Base-by-base conservation (phyloP, 371 early-diverging fungal species). In the Apophysomyces sp. region DNA sequence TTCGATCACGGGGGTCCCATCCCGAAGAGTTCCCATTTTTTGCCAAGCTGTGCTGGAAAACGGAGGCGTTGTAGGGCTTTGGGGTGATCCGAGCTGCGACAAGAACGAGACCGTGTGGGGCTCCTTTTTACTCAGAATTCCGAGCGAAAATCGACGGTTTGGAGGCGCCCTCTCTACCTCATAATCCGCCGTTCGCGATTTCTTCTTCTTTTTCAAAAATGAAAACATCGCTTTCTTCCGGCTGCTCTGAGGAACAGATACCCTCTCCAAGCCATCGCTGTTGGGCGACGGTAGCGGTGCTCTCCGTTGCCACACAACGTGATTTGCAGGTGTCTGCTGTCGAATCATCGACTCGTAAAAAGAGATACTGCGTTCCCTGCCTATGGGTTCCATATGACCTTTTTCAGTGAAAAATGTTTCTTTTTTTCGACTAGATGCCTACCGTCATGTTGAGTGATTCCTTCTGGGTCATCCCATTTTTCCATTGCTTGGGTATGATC, bases 1-100 rank as follows among this genome's bases (percentile, higher is more conserved):
- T 63, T 63, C 64, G 34, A 63, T 28, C 5, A 63, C 58, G 1
- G 58, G 64, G 8, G 64, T 58, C 4, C 64, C 64, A 29, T 63
- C 64, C 12, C 58, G 58, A 13, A 63, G 51, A 21, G 21, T 24
- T 13, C 34, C 32, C 32, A 32, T 36, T 55, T 55, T 44, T 21
- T 44, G 27, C 49, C 49, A 44, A 44, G n/a, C 49, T 21, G 49
- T 44, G 9, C 21, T 21, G 49, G 55, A 9, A n/a, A 37, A 52
- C 52, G 52, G 39, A 29, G 27, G 16, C 29, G 49, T 59, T 37
- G 36, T n/a, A n/a, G n/a, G 29, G 4, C 41, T 51, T 59, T 29
- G 41, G 44, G 36, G 56, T 34, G 27, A 39, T n/a, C 18, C 15
- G n/a, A 56, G 40, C 24, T 29, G 18, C 24, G 55, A 41, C 16